These are phyloP conservation scores for Pistacia atlantica DNA, from an alignment of 345 rosid species.

Conservation along the genomic window DNA sequence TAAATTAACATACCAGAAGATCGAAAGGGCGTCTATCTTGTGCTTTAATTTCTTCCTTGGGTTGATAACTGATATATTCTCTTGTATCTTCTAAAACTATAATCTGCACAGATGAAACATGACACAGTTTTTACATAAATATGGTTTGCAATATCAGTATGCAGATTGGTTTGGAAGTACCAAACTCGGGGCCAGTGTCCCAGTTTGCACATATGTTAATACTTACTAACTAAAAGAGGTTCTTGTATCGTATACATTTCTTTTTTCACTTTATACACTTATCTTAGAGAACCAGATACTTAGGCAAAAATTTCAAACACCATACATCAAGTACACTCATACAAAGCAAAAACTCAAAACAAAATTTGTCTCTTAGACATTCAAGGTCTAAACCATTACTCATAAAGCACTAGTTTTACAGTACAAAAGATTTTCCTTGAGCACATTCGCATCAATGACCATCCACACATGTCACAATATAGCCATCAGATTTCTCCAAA, in stretches of 20 bases:
- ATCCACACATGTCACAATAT: neutral
- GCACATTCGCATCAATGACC: neutral
- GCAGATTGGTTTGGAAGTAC: neutral
- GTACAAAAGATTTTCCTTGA: neutral
- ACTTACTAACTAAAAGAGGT: neutral
- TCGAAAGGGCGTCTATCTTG: slow-evolving; percentile 80
- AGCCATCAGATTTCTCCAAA: neutral
- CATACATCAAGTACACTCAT: neutral
- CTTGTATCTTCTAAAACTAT: slow-evolving; percentile 86
- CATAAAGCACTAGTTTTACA: neutral
- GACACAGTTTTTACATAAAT: neutral
- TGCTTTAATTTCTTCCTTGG: slow-evolving; percentile 68
- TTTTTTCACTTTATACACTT: too few relatives aligned
- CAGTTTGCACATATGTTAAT: neutral
- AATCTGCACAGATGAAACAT: slow-evolving; percentile 46
- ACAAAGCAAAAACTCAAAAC: neutral
- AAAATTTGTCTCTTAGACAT: neutral
- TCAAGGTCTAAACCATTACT: neutral
- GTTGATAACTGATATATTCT: slow-evolving; percentile 79
- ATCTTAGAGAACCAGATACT: neutral
- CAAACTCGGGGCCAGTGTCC: neutral
- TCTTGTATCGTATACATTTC: neutral
- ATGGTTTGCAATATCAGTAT: neutral
- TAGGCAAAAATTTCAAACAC: neutral
- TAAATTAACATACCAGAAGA: slow-evolving; percentile 61